phyloP scores from a whole-genome alignment of 2,329 filamentous ascomycete species.

The Epichloe elymi region DNA sequence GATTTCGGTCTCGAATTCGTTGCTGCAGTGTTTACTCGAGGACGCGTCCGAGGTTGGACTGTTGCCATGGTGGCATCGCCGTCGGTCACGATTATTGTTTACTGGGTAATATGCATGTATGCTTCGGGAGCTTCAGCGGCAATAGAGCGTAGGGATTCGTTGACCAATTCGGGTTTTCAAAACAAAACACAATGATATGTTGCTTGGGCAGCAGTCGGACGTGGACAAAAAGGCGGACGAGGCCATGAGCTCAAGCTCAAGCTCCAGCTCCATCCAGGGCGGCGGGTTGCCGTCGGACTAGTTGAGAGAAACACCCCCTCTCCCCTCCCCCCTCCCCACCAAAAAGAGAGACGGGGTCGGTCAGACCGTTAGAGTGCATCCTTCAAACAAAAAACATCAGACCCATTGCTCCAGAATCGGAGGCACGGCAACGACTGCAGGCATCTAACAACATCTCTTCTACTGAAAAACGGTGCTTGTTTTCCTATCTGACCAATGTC shows the following conservation, averaged over 20 bases:
- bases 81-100: background rate
- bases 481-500: no score
- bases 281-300: background rate
- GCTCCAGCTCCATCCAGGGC: background rate
- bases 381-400: background rate
- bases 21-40: background rate
- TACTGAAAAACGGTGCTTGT: no score
- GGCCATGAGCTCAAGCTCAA: background rate
- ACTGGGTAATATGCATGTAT: background rate
- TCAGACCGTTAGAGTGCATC: background rate
- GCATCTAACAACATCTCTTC: no score
- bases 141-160: background rate
- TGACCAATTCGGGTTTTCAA: background rate
- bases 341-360: background rate
- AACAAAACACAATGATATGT: background rate
- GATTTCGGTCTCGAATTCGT: background rate
- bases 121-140: background rate
- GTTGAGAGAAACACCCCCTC: background rate
- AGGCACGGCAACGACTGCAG: no score
- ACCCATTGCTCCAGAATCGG: no score
- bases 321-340: no score
- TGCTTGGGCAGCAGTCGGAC: background rate
- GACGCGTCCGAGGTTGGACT: constrained; percentile 7
- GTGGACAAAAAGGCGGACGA: background rate
- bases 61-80: constrained; percentile 7